A percentile compares a stretch with the other conserved stretches of the same genome.
These are phyloP conservation scores for Phytophthora sansomeana DNA, from an alignment of 352 stramenopile genomes.

Conservation along the genomic window DNA sequence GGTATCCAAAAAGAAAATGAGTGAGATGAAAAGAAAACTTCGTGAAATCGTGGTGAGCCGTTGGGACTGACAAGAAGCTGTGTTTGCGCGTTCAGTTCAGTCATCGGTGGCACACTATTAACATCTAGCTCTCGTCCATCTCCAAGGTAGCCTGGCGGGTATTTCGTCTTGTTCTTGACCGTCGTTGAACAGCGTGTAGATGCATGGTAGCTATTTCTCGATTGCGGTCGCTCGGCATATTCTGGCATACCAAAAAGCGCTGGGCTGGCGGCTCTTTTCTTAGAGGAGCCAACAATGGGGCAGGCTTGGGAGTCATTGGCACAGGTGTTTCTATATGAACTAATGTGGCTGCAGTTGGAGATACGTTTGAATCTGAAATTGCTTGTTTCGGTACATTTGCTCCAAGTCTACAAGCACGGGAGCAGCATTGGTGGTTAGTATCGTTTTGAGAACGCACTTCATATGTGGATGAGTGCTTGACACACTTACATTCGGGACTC, in stretches of 20 bases:
- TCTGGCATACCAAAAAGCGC: slow-evolving; percentile 24
- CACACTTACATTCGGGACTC: slow-evolving; percentile 45
- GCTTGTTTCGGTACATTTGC: slow-evolving; percentile 16
- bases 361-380: slow-evolving; percentile 4
- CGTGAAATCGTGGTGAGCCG: not conserved
- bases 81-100: slow-evolving; percentile 1
- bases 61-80: not conserved
- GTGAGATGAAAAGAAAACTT: not conserved
- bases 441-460: not conserved
- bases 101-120: not conserved
- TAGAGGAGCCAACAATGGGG: slow-evolving; percentile 20
- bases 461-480: not conserved
- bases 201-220: slow-evolving; percentile 72
- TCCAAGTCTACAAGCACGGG: slow-evolving; percentile 16
- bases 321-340: slow-evolving; percentile 9
- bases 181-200: slow-evolving; percentile 60
- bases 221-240: slow-evolving; percentile 58
- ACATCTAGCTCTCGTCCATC: slow-evolving; percentile 37
- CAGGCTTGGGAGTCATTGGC: slow-evolving; percentile 6
- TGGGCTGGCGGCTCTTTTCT: slow-evolving; percentile 21
- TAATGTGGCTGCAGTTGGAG: not conserved
- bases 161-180: slow-evolving; percentile 48
- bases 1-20: not conserved
- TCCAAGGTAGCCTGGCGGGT: slow-evolving; percentile 40
- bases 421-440: not conserved